These are phyloP conservation scores for Trypanosoma grayi DNA, from an alignment of 208 protist species.

Conservation along the genomic window DNA sequence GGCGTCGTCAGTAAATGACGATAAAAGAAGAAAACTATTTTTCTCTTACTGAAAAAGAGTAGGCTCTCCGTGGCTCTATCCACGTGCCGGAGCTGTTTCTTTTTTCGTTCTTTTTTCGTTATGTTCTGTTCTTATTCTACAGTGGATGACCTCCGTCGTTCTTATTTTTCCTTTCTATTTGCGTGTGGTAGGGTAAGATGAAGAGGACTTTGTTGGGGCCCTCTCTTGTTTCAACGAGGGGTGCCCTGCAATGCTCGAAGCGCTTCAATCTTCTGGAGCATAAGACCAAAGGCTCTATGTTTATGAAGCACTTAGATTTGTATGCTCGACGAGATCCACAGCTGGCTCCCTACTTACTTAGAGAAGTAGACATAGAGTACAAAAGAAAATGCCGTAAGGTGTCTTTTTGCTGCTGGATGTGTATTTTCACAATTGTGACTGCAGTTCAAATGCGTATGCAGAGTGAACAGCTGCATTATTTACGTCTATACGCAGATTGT, in stretches of 20 bases:
- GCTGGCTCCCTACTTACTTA: constrained; percentile 86
- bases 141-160: no score
- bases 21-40: constrained; percentile 3
- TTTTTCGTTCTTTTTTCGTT: constrained; percentile 5
- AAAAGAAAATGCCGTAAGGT: constrained; percentile 89
- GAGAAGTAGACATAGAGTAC: constrained; percentile 90
- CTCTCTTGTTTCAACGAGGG: not conserved
- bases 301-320: constrained; percentile 91
- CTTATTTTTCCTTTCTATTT: constrained; percentile 8
- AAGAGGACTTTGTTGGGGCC: constrained; percentile 6
- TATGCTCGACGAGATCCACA: constrained; percentile 88
- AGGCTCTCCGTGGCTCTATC: not conserved
- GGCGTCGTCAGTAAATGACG: constrained; percentile 14
- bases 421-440: constrained; percentile 63
- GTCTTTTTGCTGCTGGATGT: constrained; percentile 76
- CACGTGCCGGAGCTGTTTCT: not conserved
- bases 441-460: constrained; percentile 72
- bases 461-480: constrained; percentile 74
- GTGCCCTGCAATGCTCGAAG: constrained; percentile 26
- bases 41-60: not conserved
- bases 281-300: constrained; percentile 75
- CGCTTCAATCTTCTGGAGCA: constrained; percentile 74
- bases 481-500: constrained; percentile 77
- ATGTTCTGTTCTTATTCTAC: not conserved
- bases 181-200: not conserved